Conservation (phyloP, 2,329 filamentous ascomycete species). For the Colletotrichum sp. region DNA sequence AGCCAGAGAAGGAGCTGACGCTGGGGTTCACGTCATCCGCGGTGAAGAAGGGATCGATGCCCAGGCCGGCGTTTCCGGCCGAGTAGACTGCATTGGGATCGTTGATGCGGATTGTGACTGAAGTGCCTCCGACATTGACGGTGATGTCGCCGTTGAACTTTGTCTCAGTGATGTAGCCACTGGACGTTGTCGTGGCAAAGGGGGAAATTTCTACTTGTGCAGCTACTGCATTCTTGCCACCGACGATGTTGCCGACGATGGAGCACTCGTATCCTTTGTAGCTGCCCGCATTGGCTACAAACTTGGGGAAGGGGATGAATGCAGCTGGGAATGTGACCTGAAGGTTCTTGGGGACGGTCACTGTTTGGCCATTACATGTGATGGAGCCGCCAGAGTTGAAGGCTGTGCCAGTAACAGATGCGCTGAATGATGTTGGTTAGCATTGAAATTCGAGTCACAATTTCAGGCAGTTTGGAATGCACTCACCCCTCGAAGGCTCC, state of each 20-base stretch:
- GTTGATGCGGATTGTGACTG: conserved; percentile 40
- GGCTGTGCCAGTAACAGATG: neutral
- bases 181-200: conserved; percentile 36
- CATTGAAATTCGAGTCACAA: rapidly evolving
- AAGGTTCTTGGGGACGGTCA: conserved; percentile 24
- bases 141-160: conserved; percentile 37
- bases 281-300: conserved; percentile 2
- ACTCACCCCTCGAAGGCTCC: conserved; percentile 16
- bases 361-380: conserved; percentile 17
- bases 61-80: conserved; percentile 32
- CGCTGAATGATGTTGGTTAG: conserved; percentile 3
- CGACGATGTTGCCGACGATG: conserved; percentile 42
- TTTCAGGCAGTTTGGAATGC: too few relatives aligned
- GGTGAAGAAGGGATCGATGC: conserved; percentile 41
- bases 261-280: conserved; percentile 21
- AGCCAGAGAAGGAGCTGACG: conserved; percentile 51
- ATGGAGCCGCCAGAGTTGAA: conserved; percentile 23
- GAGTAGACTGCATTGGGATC: conserved; percentile 49
- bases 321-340: conserved; percentile 23
- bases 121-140: conserved; percentile 32
- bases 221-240: conserved; percentile 36
- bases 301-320: conserved; percentile 23
- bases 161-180: conserved; percentile 39
- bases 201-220: conserved; percentile 41
- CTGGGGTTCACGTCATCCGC: conserved; percentile 52